Conservation (phyloP, 2,329 filamentous ascomycete species). For the Phyllachora maydis region DNA sequence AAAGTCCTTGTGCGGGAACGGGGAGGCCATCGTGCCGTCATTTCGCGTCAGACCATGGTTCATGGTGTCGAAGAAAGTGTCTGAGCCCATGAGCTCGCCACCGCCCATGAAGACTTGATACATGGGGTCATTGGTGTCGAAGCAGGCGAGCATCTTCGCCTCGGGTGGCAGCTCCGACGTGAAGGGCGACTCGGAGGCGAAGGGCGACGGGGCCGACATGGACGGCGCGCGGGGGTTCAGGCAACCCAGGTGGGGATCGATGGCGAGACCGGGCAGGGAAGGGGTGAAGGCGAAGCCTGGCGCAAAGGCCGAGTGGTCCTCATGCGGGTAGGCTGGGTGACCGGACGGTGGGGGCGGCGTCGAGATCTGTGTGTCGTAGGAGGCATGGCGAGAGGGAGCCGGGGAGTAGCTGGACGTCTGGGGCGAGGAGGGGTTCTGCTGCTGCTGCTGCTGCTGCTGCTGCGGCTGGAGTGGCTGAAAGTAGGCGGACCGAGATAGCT, state of each 20-base stretch:
- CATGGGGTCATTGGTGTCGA: slow-evolving; percentile 2
- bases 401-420: background rate
- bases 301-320: too few relatives aligned
- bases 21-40: too few relatives aligned
- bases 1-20: too few relatives aligned
- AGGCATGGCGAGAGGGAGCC: too few relatives aligned
- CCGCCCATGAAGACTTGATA: background rate
- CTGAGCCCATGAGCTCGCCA: background rate
- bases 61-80: background rate
- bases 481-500: slow-evolving; percentile 9
- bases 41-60: background rate
- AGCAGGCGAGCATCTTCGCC: slow-evolving; percentile 1
- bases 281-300: slow-evolving; percentile 2
- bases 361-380: too few relatives aligned
- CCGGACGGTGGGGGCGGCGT: too few relatives aligned
- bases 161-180: slow-evolving; percentile 4
- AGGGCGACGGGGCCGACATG: too few relatives aligned
- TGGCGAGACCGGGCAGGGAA: background rate
- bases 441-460: slow-evolving; percentile 7
- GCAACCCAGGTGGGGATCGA: background rate
- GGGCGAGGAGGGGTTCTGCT: slow-evolving; percentile 1
- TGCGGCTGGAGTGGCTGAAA: too few relatives aligned
- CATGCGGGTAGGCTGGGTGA: too few relatives aligned
- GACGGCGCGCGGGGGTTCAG: too few relatives aligned
- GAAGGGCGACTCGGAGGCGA: slow-evolving; percentile 1